Evolutionary conservation across 345 rosid genomes (phyloP), one percentile per base, ranked within the genome.

Genomic region (Limnanthes douglasii): DNA sequence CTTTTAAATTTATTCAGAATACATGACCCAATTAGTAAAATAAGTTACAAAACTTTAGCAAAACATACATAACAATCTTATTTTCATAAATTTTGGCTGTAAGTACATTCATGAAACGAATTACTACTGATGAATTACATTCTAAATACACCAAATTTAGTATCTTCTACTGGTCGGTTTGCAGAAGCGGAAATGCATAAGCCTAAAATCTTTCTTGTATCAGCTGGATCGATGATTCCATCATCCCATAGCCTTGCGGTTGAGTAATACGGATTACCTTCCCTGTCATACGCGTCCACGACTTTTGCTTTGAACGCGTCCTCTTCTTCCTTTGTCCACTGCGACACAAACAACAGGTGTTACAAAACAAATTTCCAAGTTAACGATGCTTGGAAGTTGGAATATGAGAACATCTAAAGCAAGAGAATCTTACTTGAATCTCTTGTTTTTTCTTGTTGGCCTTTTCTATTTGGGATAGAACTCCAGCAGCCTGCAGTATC

Each of bases 401-500:
- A 34, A 12, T 50, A n/a, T n/a, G n/a, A n/a, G n/a, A n/a, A n/a
- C n/a, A n/a, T n/a, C n/a, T n/a, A n/a, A n/a, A n/a, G n/a, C n/a
- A n/a, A n/a, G n/a, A n/a, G n/a, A n/a, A n/a, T n/a, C n/a, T n/a
- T n/a, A 88, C 95, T 93, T 79, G 59, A 50, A 64, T 46, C 56
- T 83, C 81, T 61, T 79, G 80, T 45, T 73, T 83, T 60, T 79
- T 83, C 75, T 73, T 88, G 60, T 76, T 83, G 14, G 73, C 81
- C 57, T 54, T 73, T 60, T 88, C 97, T 31, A 83, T 74, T 58
- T 83, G 95, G 42, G 75, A 64, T 37, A 83, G 73, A 45, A 88
- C 93, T n/a, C 97, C 86, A 1, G 95, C 97, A 40, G 97, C 95
- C 97, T 88, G 53, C 11, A 54, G n/a, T n/a, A n/a, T n/a, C n/a